Base-by-base conservation (phyloP, 2,329 filamentous ascomycete species). In the Hypoxylon rubiginosum region DNA sequence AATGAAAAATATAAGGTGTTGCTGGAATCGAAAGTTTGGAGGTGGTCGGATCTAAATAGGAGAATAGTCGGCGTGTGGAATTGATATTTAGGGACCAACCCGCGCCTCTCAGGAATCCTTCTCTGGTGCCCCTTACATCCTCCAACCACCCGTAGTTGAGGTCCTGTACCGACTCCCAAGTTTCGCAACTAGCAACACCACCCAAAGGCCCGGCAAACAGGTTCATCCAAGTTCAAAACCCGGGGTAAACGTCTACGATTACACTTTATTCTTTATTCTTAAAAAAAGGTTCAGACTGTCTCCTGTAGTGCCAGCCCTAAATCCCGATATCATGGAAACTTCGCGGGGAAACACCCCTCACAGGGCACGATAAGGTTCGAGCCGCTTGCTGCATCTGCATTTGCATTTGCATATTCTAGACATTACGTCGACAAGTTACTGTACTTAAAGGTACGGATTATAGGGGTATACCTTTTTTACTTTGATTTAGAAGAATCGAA, bases 401-500 rank as follows among this genome's bases (percentile, higher is more conserved):
- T 45, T 54, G 36, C 46, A 54, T 24, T 45, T 54, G 36, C 46
- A 54, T 24, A 24, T 51, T 11, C 54, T 32, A 34, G 41, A 30
- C 10, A 41, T 26, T 26, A 15, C 5, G 28, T 36, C 19, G 17
- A 21, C 4, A 53, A 21, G 32, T n/a, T 48, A 57, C 24, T 28
- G 11, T 19, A 39, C 9, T 34, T 32, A 21, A 24, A 28, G 17
- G 19, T 21, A 15, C 3, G 45, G 3, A 36, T 30, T 30, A 34
- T n/a, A 15, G 5, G 13, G 34, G 13, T 39, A 19, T 63, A 56
- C 61, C n/a, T n/a, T 50, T 21, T 43, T 43, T 64, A 62, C 62
- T 59, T 62, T 59, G 51, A 58, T 70, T 68, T 66, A 45, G 52
- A 49, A 65, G 70, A 74, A 74, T 69, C 55, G 67, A 73, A 73